Conservation (phyloP, 306 rosid species). For the Lablab purpureus region DNA sequence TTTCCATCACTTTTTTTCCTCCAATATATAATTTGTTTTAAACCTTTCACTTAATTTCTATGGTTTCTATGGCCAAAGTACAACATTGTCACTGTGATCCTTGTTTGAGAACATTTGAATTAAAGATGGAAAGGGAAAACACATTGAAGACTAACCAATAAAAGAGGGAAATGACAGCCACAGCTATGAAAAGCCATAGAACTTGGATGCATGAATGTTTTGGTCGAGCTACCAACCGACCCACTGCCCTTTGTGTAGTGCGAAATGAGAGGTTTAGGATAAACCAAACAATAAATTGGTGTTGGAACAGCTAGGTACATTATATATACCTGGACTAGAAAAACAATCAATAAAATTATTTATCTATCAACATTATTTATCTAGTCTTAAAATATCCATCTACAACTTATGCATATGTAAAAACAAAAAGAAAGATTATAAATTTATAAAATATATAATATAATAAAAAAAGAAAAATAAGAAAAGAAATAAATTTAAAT, state of each 20-base stretch:
- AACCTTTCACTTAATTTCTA: neutral
- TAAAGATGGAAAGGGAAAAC: neutral
- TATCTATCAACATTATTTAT: too few species aligned
- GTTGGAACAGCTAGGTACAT: neutral
- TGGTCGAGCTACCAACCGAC: too few species aligned
- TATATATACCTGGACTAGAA: too few species aligned
- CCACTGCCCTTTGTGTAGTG: too few species aligned
- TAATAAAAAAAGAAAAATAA: too few species aligned
- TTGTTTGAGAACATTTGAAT: neutral
- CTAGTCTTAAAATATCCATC: too few species aligned
- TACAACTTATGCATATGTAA: too few species aligned
- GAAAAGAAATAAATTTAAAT: too few species aligned
- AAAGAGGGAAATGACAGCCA: neutral
- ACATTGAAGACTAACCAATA: neutral
- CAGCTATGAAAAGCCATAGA: neutral
- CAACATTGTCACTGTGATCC: too few species aligned
- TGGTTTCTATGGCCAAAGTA: neutral
- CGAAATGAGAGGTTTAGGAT: neutral
- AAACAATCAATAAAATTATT: too few species aligned
- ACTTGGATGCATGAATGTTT: neutral
- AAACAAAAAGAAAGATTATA: too few species aligned
- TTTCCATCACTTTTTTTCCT: neutral
- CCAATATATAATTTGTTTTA: neutral
- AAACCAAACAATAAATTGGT: neutral
- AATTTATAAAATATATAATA: too few species aligned